Evolutionary conservation across 2,329 filamentous ascomycete genomes (phyloP).

Genomic region (Ophiostoma pallidulum): DNA sequence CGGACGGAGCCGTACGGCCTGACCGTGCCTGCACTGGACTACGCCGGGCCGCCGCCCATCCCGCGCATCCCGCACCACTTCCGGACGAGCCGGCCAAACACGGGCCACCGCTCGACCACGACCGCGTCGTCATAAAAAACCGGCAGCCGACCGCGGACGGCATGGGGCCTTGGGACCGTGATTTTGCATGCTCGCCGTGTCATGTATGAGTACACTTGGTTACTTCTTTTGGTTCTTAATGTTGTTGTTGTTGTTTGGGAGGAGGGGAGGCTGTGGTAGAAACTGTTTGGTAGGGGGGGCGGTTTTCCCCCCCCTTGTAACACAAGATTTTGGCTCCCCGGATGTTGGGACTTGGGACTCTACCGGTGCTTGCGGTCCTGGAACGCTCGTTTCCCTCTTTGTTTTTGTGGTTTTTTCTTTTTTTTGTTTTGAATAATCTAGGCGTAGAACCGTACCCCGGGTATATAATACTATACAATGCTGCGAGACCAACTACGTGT

Average conservation of each 20-base stretch:
- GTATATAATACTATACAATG: conserved; percentile 7
- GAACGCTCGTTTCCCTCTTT: too few species aligned
- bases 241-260: too few species aligned
- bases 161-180: too few species aligned
- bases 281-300: too few species aligned
- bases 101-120: conserved; percentile 5
- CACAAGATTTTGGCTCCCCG: too few species aligned
- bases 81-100: conserved; percentile 9
- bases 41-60: conserved; percentile 15
- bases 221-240: not conserved
- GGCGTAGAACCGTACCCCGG: conserved; percentile 5
- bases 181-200: too few species aligned
- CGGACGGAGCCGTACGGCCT: conserved; percentile 76
- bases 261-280: too few species aligned
- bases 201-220: too few species aligned
- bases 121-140: conserved; percentile 7
- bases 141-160: too few species aligned
- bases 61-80: conserved; percentile 13
- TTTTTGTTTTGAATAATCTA: not conserved
- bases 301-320: too few species aligned
- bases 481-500: not conserved
- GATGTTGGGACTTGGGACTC: too few species aligned
- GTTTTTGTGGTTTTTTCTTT: not conserved
- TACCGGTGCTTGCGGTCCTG: too few species aligned
- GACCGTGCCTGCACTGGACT: conserved; percentile 62